Base-by-base conservation (phyloP, 2,329 filamentous ascomycete genomes). In the Dactylella cylindrospora region DNA sequence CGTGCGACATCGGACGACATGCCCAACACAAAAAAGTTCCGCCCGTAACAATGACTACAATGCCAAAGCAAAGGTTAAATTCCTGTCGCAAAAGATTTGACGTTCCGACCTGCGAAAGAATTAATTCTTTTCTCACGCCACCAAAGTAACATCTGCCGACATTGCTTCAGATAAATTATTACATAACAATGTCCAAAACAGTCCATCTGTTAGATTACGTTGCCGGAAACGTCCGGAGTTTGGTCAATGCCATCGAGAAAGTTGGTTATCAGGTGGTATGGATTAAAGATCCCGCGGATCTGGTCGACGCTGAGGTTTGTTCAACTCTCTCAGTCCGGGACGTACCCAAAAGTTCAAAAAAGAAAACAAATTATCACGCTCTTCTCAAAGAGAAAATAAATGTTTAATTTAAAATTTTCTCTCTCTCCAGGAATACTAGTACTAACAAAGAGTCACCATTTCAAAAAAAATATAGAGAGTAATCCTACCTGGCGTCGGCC, bases 161-260 rank as follows among this genome's bases (percentile, higher is more conserved):
- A 23, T 31, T 44, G 25, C 13, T 5, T 15, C 31, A n/a, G n/a
- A n/a, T n/a, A n/a, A n/a, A n/a, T n/a, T n/a, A n/a, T n/a, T n/a
- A n/a, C n/a, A n/a, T n/a, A n/a, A n/a, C 19, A 19, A 62, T 62
- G 57, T 17, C 57, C 28, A 57, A 64, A 8, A 64, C 59, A 10
- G 59, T 64, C 28, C 59, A 64, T 17, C 33, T 64, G 15, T 77
- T 85, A 47, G 82, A 97, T 76, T 97, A 96, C 73, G 91, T 96
- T 67, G 91, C 93, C 64, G 93, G 93, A 71, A 98, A 98, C 74
- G 84, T 98, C 69, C 86, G 91, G 67, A 96, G 90, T 66, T 81
- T 98, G 70, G 91, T 90, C 72, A 98, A 98, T 78, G 93, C 91
- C 69, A 95, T 98, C 70, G 91, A 98, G 74, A 95, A 93, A 74